Percentiles rank a stretch among this genome's conserved stretches.
phyloP scores from a whole-genome alignment of 352 stramenopile genomes.

The Ophiocytium majus region DNA sequence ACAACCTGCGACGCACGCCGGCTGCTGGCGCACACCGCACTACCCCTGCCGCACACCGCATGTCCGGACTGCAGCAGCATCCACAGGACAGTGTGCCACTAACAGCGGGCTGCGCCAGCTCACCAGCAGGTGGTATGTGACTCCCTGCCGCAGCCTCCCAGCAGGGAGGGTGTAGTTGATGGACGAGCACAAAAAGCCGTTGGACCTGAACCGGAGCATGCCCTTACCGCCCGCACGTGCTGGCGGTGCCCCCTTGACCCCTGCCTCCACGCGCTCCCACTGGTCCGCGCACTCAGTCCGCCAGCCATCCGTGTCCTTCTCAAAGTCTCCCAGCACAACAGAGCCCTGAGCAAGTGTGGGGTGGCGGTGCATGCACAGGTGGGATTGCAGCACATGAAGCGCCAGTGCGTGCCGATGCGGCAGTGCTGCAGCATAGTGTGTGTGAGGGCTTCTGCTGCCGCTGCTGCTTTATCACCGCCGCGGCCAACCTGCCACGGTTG shows the following conservation, averaged over 20 bases:
- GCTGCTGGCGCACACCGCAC: neutral
- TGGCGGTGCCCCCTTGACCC: too few relatives aligned
- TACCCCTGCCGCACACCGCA: neutral
- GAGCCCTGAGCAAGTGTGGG: too few relatives aligned
- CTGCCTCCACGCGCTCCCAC: neutral
- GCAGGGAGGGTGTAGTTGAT: neutral
- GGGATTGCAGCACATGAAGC: too few relatives aligned
- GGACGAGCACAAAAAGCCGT: neutral
- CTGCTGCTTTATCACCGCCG: too few relatives aligned
- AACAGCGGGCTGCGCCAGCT: neutral
- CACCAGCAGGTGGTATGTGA: neutral
- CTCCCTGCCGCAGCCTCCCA: neutral
- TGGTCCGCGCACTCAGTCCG: neutral
- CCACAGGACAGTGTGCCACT: neutral
- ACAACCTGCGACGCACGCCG: neutral
- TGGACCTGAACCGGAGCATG: neutral
- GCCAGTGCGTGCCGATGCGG: too few relatives aligned
- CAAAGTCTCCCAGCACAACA: too few relatives aligned
- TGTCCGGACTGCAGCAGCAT: neutral
- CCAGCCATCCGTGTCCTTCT: neutral
- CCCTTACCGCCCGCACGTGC: neutral
- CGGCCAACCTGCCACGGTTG: too few relatives aligned
- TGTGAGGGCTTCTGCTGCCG: too few relatives aligned
- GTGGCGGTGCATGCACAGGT: too few relatives aligned
- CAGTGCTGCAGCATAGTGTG: too few relatives aligned